Conservation (phyloP, 495 filamentous ascomycete genomes). For the Bryoglossum gracile region DNA sequence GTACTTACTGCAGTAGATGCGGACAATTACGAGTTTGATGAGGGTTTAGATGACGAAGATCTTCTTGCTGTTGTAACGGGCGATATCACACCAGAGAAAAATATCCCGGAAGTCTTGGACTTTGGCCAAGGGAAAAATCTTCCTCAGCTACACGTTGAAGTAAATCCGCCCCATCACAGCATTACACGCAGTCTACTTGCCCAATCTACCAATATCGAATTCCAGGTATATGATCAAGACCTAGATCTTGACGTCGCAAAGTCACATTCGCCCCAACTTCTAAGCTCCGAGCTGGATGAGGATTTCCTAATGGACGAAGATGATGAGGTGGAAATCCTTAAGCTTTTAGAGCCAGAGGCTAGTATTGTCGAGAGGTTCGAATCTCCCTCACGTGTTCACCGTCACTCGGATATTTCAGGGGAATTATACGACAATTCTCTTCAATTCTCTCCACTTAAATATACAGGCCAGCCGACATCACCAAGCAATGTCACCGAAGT, state of each 20-base stretch:
- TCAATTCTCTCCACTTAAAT: constrained; percentile 17
- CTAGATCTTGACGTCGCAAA: too few species aligned
- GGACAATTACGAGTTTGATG: constrained; percentile 16
- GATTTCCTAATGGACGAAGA: constrained; percentile 24
- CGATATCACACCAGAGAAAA: background rate
- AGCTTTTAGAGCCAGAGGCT: constrained; percentile 8
- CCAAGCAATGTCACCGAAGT: background rate
- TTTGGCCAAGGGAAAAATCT: too few species aligned
- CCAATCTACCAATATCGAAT: too few species aligned
- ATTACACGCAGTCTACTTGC: too few species aligned
- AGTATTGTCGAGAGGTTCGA: constrained; percentile 2
- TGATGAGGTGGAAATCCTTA: constrained; percentile 21
- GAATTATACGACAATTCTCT: constrained; percentile 18
- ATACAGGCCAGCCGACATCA: background rate
- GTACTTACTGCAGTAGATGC: background rate
- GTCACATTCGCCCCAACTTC: background rate
- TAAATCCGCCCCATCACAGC: too few species aligned
- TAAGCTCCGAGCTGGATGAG: constrained; percentile 16
- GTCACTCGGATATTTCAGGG: background rate
- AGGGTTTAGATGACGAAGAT: constrained; percentile 21
- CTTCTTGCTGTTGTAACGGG: constrained; percentile 17
- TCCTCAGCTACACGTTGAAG: too few species aligned
- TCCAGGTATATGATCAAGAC: too few species aligned
- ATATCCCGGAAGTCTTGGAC: background rate
- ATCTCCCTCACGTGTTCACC: constrained; percentile 2